These are phyloP conservation scores for Chaetothyriales sp. DNA, from an alignment of 2,329 filamentous ascomycete genomes.

Conservation along the genomic window DNA sequence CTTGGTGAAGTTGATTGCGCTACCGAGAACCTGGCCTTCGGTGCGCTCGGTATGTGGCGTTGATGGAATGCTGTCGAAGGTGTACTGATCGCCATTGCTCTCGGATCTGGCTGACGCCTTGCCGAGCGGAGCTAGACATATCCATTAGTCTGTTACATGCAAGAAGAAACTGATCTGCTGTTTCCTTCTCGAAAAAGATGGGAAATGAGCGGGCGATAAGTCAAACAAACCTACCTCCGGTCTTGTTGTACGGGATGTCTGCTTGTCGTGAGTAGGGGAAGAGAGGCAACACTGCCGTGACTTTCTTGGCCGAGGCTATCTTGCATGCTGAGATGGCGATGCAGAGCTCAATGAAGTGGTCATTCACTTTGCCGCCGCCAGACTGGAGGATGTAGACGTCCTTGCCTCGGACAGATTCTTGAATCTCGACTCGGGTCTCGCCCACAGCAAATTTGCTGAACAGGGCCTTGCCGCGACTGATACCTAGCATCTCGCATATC, in stretches of 20 bases:
- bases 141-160: neutral
- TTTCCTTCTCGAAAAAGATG: neutral
- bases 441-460: constrained; percentile 88
- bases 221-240: constrained; percentile 54
- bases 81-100: constrained; percentile 48
- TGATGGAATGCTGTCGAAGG: constrained; percentile 80
- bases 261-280: constrained; percentile 96
- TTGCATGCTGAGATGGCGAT: constrained; percentile 99
- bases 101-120: constrained; percentile 20
- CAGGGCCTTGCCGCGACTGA: constrained; percentile 69
- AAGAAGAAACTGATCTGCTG: neutral
- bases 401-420: constrained; percentile 91
- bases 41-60: constrained; percentile 62
- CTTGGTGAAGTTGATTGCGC: neutral
- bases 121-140: neutral
- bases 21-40: constrained; percentile 50
- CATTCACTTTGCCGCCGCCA: constrained; percentile 82
- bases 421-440: constrained; percentile 87
- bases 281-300: constrained; percentile 84
- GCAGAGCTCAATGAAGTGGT: constrained; percentile 88
- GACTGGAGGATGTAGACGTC: constrained; percentile 98
- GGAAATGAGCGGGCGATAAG: neutral
- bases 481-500: constrained; percentile 75
- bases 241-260: constrained; percentile 93
- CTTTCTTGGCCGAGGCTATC: constrained; percentile 75